Evolutionary conservation across 2,329 filamentous ascomycete genomes (phyloP), one percentile per base, ranked within the genome.

Genomic region (Penicillium sp.): DNA sequence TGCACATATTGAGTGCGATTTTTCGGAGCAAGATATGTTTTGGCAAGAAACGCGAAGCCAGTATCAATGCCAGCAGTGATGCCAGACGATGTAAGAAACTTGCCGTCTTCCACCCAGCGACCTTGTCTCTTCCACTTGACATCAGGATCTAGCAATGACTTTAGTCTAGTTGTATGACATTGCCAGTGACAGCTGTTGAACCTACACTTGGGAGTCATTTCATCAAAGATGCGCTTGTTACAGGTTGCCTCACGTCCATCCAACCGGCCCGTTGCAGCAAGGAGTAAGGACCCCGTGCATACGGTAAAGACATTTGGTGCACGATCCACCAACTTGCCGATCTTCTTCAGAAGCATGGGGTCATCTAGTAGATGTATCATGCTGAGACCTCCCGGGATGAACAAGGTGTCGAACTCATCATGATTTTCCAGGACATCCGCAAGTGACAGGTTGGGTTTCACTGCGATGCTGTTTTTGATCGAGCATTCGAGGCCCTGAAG

Each of bases 51-150:
- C 4, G 57, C 57, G 6, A 58, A 53, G 11, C 57, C 57, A 6
- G 57, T 49, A 38, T 58, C 57, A 7, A 58, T 25, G 3, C 57
- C 57, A 16, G 57, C 57, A 1, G 57, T 58, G 7, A 58, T 38
- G 22, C 57, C 57, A 14, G 57, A 58, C 25, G 57, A 53, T 7
- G 51, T 58, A 4, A 58, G 19, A 30, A 58, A 58, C 35, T 58
- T 58, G 16, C 57, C 57, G 30, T 58, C 57, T 6, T 54, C 45
- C 19, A 58, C 57, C 57, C 57, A 58, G 19, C 57, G 48, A 14
- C 38, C 57, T 14, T 38, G 26, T 37, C 30, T 58, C n/a, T 53
- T 33, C 57, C 57, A 58, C 26, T 46, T 30, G 13, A 58, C 49
- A 10, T n/a, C 19, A 4, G 35, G 57, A 28, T 58, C 57, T 58